phyloP scores from a whole-genome alignment of 1,139 yeast genomes.

The Suhomyces ambrosiae region DNA sequence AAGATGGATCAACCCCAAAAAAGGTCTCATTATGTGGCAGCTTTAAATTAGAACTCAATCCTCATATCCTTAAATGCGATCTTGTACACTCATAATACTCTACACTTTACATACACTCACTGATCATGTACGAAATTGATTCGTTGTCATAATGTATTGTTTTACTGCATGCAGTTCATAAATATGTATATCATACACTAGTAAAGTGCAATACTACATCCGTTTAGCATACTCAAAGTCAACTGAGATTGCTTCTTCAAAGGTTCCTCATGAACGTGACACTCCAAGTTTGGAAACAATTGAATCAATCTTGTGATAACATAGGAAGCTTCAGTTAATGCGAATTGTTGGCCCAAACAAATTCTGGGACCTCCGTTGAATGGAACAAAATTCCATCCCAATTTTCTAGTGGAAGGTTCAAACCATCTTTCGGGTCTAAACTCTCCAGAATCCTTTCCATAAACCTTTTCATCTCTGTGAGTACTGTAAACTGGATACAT shows the following conservation, averaged over 20 bases:
- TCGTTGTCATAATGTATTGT: too few species aligned
- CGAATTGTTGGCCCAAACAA: conserved; percentile 62
- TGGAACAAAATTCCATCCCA: conserved; percentile 56
- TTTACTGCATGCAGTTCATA: too few species aligned
- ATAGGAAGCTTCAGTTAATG: conserved; percentile 57
- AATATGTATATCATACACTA: conserved; percentile 1
- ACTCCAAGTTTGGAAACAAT: conserved; percentile 19
- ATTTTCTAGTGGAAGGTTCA: conserved; percentile 34
- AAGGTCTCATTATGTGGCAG: too few species aligned
- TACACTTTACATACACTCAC: too few species aligned
- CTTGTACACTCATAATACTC: too few species aligned
- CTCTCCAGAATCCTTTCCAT: conserved; percentile 50
- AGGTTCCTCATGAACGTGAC: conserved; percentile 27
- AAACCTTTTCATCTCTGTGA: conserved; percentile 47
- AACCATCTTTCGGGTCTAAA: conserved; percentile 58
- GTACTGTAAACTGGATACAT: conserved; percentile 46
- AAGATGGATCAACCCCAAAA: too few species aligned
- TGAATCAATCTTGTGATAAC: conserved; percentile 41
- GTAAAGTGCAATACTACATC: conserved; percentile 17
- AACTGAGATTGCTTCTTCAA: conserved; percentile 35
- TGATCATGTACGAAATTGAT: too few species aligned
- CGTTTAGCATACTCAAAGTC: conserved; percentile 25
- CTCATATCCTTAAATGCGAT: too few species aligned
- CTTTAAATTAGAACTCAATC: too few species aligned
- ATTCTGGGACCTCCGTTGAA: conserved; percentile 66